These are phyloP conservation scores for Priceomyces fermenticarens DNA, from an alignment of 805 yeast species.

Conservation along the genomic window DNA sequence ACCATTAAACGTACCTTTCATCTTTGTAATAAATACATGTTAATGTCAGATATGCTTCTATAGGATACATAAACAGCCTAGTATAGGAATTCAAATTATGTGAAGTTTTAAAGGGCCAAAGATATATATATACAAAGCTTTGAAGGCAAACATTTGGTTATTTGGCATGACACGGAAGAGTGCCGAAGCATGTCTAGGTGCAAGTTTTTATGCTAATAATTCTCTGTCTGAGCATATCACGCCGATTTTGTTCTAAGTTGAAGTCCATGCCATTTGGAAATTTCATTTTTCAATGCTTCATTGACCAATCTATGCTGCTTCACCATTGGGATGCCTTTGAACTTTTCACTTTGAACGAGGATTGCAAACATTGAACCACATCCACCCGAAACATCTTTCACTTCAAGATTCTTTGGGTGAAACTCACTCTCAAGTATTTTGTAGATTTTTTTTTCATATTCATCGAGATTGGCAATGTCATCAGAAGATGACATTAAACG, in stretches of 20 bases:
- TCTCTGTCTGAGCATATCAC: background rate
- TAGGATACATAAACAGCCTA: background rate
- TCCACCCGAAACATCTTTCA: constrained; percentile 84
- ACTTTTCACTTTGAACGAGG: constrained; percentile 63
- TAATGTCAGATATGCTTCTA: background rate
- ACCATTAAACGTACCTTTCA: background rate
- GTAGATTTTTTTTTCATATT: constrained; percentile 63
- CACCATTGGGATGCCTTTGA: constrained; percentile 78
- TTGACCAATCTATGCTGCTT: constrained; percentile 93
- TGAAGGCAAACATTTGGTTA: no score
- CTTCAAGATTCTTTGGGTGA: constrained; percentile 60
- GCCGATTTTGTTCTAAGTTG: constrained; percentile 73
- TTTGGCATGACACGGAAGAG: no score
- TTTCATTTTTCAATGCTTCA: constrained; percentile 75
- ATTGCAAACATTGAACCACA: constrained; percentile 99
- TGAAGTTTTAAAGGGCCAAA: no score
- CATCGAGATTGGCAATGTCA: constrained; percentile 38
- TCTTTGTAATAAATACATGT: no score
- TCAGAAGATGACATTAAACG: background rate
- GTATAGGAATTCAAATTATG: no score
- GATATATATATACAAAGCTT: no score
- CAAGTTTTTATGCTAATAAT: no score
- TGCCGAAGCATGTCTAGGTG: no score
- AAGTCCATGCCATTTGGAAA: constrained; percentile 90
- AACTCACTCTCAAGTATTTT: constrained; percentile 53